A percentile compares a stretch with the other conserved stretches of the same genome.
Evolutionary conservation across 176 grass and related monocot genomes (phyloP).

Genomic region (Zoysia japonica): DNA sequence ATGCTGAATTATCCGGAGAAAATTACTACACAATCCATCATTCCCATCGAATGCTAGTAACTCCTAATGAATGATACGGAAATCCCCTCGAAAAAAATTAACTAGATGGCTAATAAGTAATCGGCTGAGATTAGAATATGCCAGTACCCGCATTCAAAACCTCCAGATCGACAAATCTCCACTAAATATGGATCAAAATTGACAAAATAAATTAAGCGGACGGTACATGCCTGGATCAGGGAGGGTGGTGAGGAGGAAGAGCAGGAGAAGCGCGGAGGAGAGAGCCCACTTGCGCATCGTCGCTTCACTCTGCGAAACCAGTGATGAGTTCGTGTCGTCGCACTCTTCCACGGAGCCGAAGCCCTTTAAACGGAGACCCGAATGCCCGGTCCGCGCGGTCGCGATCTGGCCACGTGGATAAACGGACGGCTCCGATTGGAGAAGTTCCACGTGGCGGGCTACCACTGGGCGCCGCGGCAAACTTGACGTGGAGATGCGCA

Average conservation of each 20-base stretch:
- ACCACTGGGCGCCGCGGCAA: conserved; percentile 9
- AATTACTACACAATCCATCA: not conserved
- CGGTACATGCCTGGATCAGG: conserved; percentile 63
- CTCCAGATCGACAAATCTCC: not conserved
- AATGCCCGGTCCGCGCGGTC: conserved; percentile 30
- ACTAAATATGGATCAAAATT: not conserved
- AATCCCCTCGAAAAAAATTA: not conserved
- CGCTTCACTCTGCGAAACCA: conserved; percentile 34
- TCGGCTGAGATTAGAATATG: not conserved
- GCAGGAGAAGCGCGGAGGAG: conserved; percentile 71
- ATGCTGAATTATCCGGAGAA: not conserved
- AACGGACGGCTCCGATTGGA: conserved; percentile 36
- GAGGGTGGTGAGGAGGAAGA: conserved; percentile 75
- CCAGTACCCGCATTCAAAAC: not conserved
- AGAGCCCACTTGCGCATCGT: conserved; percentile 87
- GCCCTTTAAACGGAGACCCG: conserved; percentile 30
- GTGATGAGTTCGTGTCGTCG: conserved; percentile 12
- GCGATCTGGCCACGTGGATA: conserved; percentile 54
- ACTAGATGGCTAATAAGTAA: accelerated
- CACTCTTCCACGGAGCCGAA: not conserved
- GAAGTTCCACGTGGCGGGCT: not conserved
- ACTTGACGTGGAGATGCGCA: conserved; percentile 52
- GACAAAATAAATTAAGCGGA: not conserved
- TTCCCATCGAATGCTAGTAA: not conserved
- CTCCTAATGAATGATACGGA: not conserved